phyloP scores from a whole-genome alignment of 2,329 filamentous ascomycete species.

The Cladosporium colombiae region DNA sequence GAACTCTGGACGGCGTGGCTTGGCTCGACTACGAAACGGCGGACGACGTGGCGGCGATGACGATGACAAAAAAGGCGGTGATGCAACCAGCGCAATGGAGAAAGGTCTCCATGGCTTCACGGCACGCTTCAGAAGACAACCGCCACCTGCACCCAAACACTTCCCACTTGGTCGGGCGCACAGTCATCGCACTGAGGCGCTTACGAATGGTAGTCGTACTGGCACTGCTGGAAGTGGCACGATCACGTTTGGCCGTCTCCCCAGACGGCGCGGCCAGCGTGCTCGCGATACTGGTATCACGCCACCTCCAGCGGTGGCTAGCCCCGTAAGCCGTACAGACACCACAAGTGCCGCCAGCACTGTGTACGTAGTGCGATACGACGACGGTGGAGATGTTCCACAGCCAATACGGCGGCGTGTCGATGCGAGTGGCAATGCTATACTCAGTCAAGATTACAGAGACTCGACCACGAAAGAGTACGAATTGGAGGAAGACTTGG shows the following conservation, averaged over 20 bases:
- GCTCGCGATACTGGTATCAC: slow-evolving; percentile 18
- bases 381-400: slow-evolving; percentile 53
- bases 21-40: slow-evolving; percentile 34
- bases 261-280: slow-evolving; percentile 21
- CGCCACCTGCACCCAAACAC: slow-evolving; percentile 31
- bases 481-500: slow-evolving; percentile 28
- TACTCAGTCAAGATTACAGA: slow-evolving; percentile 9
- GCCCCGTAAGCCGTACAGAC: slow-evolving; percentile 61
- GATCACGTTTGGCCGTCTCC: slow-evolving; percentile 27
- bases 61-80: slow-evolving; percentile 27
- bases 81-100: slow-evolving; percentile 31
- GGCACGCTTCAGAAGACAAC: slow-evolving; percentile 31
- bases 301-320: slow-evolving; percentile 49
- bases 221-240: slow-evolving; percentile 22
- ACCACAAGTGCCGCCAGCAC: slow-evolving; percentile 64
- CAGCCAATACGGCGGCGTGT: slow-evolving; percentile 35
- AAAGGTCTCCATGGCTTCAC: slow-evolving; percentile 30
- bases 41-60: slow-evolving; percentile 36
- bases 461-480: slow-evolving; percentile 21
- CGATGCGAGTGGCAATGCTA: slow-evolving; percentile 4
- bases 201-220: slow-evolving; percentile 21
- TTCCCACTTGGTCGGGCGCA: slow-evolving; percentile 38
- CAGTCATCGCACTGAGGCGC: slow-evolving; percentile 23
- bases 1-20: slow-evolving; percentile 45
- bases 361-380: slow-evolving; percentile 62